Percentiles rank a stretch among this genome's conserved stretches.
Conservation (phyloP, 1,139 yeast species). For the Eremothecium sinecaudum region DNA sequence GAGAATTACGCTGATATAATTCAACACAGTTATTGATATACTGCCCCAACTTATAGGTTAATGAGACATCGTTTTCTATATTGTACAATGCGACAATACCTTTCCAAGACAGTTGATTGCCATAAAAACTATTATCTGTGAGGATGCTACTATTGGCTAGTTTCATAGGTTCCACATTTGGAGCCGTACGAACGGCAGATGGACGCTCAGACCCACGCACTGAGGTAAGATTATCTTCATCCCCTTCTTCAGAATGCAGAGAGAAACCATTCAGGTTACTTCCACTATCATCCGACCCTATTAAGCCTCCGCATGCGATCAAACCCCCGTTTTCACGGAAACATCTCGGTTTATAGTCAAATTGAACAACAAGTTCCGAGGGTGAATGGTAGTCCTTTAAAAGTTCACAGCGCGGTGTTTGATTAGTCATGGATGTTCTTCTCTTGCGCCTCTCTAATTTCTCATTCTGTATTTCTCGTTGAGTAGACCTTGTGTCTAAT, state of each 20-base stretch:
- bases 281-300: conserved; percentile 32
- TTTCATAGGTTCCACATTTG: conserved; percentile 23
- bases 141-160: conserved; percentile 21
- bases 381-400: conserved; percentile 17
- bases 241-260: conserved; percentile 2
- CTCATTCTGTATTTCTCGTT: conserved; percentile 3
- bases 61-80: conserved; percentile 37
- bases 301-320: conserved; percentile 66
- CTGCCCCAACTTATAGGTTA: conserved; percentile 59
- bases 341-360: conserved; percentile 60
- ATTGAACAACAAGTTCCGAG: conserved; percentile 35
- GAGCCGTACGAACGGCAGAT: conserved; percentile 6
- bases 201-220: neutral
- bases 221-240: conserved; percentile 1
- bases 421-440: conserved; percentile 10
- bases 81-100: conserved; percentile 57
- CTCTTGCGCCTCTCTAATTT: conserved; percentile 19
- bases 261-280: conserved; percentile 6
- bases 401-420: conserved; percentile 3
- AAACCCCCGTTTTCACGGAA: conserved; percentile 50
- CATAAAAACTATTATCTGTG: conserved; percentile 24
- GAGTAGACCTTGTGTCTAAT: conserved; percentile 32
- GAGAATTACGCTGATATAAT: conserved; percentile 27
- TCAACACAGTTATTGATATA: conserved; percentile 79
- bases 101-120: conserved; percentile 35